These are phyloP conservation scores for Malus asiatica DNA, from an alignment of 306 rosid species.

Conservation along the genomic window DNA sequence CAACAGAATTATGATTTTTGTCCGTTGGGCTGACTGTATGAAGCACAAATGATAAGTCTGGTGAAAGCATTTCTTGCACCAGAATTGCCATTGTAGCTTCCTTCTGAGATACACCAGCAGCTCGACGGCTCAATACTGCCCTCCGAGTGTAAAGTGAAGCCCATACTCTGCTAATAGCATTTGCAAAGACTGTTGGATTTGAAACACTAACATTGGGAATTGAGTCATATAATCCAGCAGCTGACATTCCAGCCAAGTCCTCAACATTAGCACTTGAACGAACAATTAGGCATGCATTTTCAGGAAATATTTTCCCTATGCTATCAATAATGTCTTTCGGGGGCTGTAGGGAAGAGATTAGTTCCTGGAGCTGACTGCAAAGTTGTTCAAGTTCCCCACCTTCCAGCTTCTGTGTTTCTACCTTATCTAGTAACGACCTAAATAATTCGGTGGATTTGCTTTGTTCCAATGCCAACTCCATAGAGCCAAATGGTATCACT, in stretches of 20 bases:
- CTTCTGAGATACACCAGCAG: constrained; percentile 75
- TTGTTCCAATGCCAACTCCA: constrained; percentile 74
- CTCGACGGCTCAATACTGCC: constrained; percentile 79
- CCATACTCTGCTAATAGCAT: constrained; percentile 76
- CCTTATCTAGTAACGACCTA: constrained; percentile 47
- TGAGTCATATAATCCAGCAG: constrained; percentile 94
- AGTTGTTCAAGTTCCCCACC: constrained; percentile 64
- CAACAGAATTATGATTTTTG: constrained; percentile 62
- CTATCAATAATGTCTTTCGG: constrained; percentile 54
- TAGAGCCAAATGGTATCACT: constrained; percentile 86
- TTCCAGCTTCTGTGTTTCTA: constrained; percentile 63
- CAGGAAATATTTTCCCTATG: constrained; percentile 56
- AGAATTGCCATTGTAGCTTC: constrained; percentile 87
- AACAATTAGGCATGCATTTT: constrained; percentile 62
- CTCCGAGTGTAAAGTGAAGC: constrained; percentile 86
- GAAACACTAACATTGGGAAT: constrained; percentile 89
- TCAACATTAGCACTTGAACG: constrained; percentile 96
- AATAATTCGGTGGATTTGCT: constrained; percentile 54
- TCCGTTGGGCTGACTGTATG: constrained; percentile 72
- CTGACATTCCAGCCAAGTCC: constrained; percentile 97
- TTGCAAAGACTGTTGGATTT: constrained; percentile 56
- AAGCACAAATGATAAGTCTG: constrained; percentile 83
- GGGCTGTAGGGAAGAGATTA: constrained; percentile 57
- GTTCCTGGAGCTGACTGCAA: constrained; percentile 66
- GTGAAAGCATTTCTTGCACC: constrained; percentile 95